These are phyloP conservation scores for Ustilago esculenta DNA, from an alignment of 1,284 basidiomycete genomes.

Conservation along the genomic window DNA sequence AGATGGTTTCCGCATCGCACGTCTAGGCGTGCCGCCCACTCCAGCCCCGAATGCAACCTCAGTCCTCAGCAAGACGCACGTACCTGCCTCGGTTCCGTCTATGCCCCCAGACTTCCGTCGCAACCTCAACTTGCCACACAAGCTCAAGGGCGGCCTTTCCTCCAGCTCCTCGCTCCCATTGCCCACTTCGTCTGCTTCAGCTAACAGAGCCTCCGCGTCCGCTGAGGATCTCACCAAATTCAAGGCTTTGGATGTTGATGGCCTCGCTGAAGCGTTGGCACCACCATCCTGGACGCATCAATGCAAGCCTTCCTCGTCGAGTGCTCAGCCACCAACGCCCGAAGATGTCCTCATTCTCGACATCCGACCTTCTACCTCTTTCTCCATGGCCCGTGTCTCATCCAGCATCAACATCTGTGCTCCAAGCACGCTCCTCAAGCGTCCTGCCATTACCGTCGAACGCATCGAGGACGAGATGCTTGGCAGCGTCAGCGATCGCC, in stretches of 20 bases:
- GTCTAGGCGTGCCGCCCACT: slow-evolving; percentile 33
- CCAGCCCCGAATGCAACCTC: slow-evolving; percentile 30
- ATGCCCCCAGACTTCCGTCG: slow-evolving; percentile 7
- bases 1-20: slow-evolving; percentile 22
- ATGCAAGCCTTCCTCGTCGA: not conserved
- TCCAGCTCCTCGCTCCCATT: slow-evolving; percentile 32
- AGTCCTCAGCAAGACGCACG: slow-evolving; percentile 3
- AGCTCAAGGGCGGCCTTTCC: slow-evolving; percentile 10
- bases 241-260: slow-evolving; percentile 42
- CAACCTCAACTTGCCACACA: slow-evolving; percentile 25
- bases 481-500: slow-evolving; percentile 37
- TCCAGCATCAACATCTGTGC: slow-evolving; percentile 86
- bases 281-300: slow-evolving; percentile 22
- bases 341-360: slow-evolving; percentile 74
- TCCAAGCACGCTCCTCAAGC: slow-evolving; percentile 84
- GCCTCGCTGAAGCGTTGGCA: slow-evolving; percentile 28
- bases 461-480: slow-evolving; percentile 64
- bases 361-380: slow-evolving; percentile 77
- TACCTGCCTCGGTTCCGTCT: slow-evolving; percentile 2
- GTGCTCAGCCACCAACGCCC: slow-evolving; percentile 6
- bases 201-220: slow-evolving; percentile 13
- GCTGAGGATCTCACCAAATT: slow-evolving; percentile 26
- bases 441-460: slow-evolving; percentile 61
- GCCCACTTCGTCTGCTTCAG: slow-evolving; percentile 15
- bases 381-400: slow-evolving; percentile 44